Conservation (phyloP, 306 rosid genomes). For the Hippophae tibetana region DNA sequence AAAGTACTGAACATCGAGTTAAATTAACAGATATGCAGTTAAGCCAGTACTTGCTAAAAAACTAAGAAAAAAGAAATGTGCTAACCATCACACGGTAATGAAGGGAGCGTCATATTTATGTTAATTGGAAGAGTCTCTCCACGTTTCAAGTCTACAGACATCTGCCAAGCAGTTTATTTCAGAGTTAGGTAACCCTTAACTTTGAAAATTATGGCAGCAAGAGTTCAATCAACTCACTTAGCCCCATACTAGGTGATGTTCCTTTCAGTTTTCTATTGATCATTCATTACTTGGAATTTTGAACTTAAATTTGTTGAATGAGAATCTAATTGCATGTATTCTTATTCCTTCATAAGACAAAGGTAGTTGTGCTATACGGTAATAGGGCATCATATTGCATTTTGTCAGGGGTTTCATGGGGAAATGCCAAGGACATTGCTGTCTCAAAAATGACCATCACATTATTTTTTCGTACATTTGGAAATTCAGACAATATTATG, state of each 20-base stretch:
- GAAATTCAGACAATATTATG: not conserved
- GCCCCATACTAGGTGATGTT: constrained; percentile 1
- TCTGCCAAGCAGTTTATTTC: constrained; percentile 34
- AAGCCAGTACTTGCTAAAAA: constrained; percentile 11
- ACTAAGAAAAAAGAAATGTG: constrained; percentile 10
- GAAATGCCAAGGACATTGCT: not conserved
- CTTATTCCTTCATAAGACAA: not conserved
- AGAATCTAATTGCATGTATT: not conserved
- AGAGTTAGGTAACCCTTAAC: not conserved
- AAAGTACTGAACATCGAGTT: not conserved
- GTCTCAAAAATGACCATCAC: not conserved
- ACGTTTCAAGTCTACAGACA: constrained; percentile 91
- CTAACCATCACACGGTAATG: constrained; percentile 95
- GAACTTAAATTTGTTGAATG: not conserved
- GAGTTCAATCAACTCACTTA: not conserved
- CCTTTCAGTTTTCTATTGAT: not conserved
- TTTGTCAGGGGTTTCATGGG: not conserved
- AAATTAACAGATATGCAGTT: not conserved
- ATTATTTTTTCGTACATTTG: not conserved
- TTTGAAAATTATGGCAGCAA: not conserved
- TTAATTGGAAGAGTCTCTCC: constrained; percentile 98
- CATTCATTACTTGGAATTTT: not conserved
- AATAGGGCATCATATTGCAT: not conserved
- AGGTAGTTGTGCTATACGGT: not conserved
- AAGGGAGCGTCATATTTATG: constrained; percentile 85